Percentiles rank a stretch among this genome's conserved stretches.
Conservation (phyloP, 352 stramenopile species). For the Phytophthora parvispora region DNA sequence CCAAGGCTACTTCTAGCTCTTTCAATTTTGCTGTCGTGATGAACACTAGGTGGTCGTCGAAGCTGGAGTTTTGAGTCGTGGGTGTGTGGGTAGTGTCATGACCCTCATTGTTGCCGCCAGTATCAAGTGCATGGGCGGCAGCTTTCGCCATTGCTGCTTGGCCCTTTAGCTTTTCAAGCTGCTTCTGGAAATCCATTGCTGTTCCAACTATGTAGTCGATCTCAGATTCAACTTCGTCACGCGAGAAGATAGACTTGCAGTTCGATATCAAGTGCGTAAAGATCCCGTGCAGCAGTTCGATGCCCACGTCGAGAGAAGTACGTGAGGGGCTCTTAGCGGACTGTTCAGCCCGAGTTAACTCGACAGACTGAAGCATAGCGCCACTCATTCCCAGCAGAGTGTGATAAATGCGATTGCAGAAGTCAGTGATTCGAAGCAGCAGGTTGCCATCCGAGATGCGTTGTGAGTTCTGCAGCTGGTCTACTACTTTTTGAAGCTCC, state of each 20-base stretch:
- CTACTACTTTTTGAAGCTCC: constrained; percentile 42
- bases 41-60: constrained; percentile 50
- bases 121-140: constrained; percentile 15
- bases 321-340: constrained; percentile 16
- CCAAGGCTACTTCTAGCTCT: constrained; percentile 35
- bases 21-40: constrained; percentile 46
- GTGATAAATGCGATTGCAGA: constrained; percentile 54
- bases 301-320: constrained; percentile 43
- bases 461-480: constrained; percentile 42
- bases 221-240: constrained; percentile 25
- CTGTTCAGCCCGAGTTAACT: constrained; percentile 42
- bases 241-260: constrained; percentile 14
- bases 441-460: constrained; percentile 19
- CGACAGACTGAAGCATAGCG: constrained; percentile 50
- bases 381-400: constrained; percentile 62
- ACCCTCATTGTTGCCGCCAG: constrained; percentile 12
- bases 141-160: constrained; percentile 52
- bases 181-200: constrained; percentile 45
- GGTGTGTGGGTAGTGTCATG: background rate
- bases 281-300: constrained; percentile 52
- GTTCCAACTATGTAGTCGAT: constrained; percentile 45
- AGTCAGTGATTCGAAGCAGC: constrained; percentile 34
- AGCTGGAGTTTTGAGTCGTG: constrained; percentile 34
- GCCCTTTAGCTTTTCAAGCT: constrained; percentile 62
- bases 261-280: constrained; percentile 46